Evolutionary conservation across 2,329 filamentous ascomycete genomes (phyloP).

Genomic region (Talaromyces sp.): DNA sequence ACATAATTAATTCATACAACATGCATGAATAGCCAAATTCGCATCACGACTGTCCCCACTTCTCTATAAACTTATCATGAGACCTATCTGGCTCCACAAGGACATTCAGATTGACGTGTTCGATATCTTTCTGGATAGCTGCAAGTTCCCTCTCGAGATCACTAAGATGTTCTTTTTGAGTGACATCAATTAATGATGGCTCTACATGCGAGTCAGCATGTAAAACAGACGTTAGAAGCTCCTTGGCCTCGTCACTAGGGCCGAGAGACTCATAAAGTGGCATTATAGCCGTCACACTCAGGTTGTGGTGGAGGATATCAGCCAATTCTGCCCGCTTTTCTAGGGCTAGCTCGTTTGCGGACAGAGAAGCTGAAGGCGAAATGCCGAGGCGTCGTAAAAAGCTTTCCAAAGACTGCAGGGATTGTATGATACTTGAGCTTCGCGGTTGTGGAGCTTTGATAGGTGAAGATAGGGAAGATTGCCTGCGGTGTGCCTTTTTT

Average conservation of each 20-base stretch:
- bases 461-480: constrained; percentile 17
- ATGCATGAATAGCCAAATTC: background rate
- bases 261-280: constrained; percentile 31
- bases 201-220: constrained; percentile 23
- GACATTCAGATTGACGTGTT: constrained; percentile 33
- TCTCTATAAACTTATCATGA: constrained; percentile 9
- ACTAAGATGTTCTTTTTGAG: constrained; percentile 28
- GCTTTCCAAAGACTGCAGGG: constrained; percentile 28
- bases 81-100: constrained; percentile 23
- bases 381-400: constrained; percentile 36
- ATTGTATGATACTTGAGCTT: background rate
- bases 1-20: background rate
- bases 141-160: constrained; percentile 32
- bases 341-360: constrained; percentile 21
- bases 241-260: constrained; percentile 32
- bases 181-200: constrained; percentile 28
- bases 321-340: constrained; percentile 32
- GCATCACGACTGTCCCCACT: background rate
- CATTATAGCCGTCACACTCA: constrained; percentile 28
- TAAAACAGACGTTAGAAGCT: constrained; percentile 32
- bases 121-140: constrained; percentile 32
- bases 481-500: constrained; percentile 21
- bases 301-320: constrained; percentile 26
- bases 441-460: constrained; percentile 11
- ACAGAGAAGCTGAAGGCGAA: constrained; percentile 21